These are phyloP conservation scores for Citrus reticulata DNA, from an alignment of 345 rosid species.

Conservation along the genomic window DNA sequence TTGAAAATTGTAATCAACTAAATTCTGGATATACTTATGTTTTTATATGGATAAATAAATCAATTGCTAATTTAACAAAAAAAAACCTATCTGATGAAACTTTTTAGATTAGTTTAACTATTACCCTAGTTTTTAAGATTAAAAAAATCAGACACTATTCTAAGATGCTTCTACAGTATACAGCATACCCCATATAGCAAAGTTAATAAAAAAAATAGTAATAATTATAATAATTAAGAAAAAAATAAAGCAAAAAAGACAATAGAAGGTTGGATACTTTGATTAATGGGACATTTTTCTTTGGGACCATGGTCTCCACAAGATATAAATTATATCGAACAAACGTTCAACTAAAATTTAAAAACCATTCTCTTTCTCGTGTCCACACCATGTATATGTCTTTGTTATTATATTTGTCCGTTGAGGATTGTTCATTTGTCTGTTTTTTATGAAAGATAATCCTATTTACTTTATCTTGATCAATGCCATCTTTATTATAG, in stretches of 20 bases:
- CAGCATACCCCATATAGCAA: neutral
- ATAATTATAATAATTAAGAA: neutral
- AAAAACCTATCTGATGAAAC: no score
- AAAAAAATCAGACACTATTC: neutral
- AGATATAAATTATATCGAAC: no score
- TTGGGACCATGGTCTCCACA: neutral
- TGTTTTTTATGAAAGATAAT: neutral
- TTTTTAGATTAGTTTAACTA: no score
- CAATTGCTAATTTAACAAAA: no score
- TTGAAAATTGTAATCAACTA: no score
- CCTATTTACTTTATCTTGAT: neutral
- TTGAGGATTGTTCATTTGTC: neutral
- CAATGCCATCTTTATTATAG: neutral
- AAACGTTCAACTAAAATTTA: neutral
- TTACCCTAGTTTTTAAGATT: no score
- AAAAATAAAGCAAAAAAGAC: neutral
- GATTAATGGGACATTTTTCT: neutral
- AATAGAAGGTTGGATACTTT: neutral
- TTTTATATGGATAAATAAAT: no score
- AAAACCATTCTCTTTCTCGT: neutral
- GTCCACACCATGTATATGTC: neutral
- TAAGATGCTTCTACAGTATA: neutral
- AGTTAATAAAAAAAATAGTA: neutral
- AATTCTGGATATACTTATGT: no score
- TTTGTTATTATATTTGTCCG: neutral